phyloP scores from a whole-genome alignment of 306 rosid species.

The Cucumis hystrix region DNA sequence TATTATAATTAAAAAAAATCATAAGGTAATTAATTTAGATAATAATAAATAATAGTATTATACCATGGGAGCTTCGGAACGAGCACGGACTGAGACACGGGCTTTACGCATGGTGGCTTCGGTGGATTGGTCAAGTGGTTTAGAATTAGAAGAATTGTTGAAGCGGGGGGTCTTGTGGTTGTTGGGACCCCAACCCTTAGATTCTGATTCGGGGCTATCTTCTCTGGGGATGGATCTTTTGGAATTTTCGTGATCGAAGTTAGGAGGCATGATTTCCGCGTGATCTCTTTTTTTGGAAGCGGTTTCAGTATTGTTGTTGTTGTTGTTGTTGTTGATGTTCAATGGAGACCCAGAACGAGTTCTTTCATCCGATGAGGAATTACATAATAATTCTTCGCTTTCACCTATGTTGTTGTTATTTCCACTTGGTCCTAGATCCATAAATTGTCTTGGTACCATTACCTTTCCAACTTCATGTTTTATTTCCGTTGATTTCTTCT shows the following conservation, averaged over 20 bases:
- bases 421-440: slow-evolving; percentile 47
- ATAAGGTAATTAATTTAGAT: too few relatives aligned
- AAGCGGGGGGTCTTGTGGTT: slow-evolving; percentile 38
- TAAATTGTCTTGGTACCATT: slow-evolving; percentile 44
- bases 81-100: slow-evolving; percentile 91
- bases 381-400: slow-evolving; percentile 30
- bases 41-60: background rate
- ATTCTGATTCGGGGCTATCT: slow-evolving; percentile 64
- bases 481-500: slow-evolving; percentile 21
- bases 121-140: slow-evolving; percentile 37
- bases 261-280: slow-evolving; percentile 6
- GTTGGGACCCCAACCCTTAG: slow-evolving; percentile 55
- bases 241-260: slow-evolving; percentile 5
- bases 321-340: slow-evolving; percentile 9
- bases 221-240: slow-evolving; percentile 38
- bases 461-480: slow-evolving; percentile 26
- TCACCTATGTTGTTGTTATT: slow-evolving; percentile 8
- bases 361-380: slow-evolving; percentile 68
- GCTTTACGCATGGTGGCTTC: slow-evolving; percentile 96
- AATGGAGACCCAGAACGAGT: slow-evolving; percentile 57
- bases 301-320: background rate
- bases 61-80: slow-evolving; percentile 94
- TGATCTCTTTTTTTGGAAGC: background rate
- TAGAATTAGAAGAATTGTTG: slow-evolving; percentile 18
- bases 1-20: background rate